Conservation (phyloP, 495 filamentous ascomycete species). For the Ascodesmis nigricans region DNA sequence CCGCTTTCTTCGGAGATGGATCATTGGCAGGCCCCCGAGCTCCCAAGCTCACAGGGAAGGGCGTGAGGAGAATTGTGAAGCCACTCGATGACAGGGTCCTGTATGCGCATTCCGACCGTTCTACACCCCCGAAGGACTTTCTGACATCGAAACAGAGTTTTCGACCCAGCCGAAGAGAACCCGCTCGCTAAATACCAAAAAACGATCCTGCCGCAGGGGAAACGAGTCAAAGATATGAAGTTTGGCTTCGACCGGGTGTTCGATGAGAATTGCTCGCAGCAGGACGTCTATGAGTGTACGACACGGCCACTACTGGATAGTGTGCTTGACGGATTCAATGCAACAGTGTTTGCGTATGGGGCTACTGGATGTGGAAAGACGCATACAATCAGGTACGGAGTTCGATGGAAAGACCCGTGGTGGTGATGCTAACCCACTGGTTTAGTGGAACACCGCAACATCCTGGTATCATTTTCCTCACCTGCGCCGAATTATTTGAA, state of each 20-base stretch:
- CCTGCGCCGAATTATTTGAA: conserved; percentile 96
- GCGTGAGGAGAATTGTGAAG: conserved; percentile 78
- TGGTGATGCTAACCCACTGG: conserved; percentile 6
- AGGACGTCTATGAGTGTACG: conserved; percentile 88
- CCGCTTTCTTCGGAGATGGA: conserved; percentile 83
- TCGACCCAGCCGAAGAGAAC: conserved; percentile 93
- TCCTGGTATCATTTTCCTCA: conserved; percentile 94
- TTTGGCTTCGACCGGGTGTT: conserved; percentile 95
- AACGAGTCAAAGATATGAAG: conserved; percentile 90
- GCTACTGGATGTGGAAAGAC: conserved; percentile 97
- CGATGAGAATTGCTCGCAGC: conserved; percentile 83
- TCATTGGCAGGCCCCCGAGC: conserved; percentile 65
- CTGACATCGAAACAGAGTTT: conserved; percentile 43
- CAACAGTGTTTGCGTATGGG: conserved; percentile 95
- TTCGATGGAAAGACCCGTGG: background rate
- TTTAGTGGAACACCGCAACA: conserved; percentile 68
- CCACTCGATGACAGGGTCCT: conserved; percentile 90
- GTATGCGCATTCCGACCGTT: conserved; percentile 32
- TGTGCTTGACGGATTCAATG: conserved; percentile 94
- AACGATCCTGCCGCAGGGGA: conserved; percentile 62
- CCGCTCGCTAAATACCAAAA: conserved; percentile 77
- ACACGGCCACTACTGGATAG: conserved; percentile 75
- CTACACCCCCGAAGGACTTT: background rate
- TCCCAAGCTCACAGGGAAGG: conserved; percentile 68
- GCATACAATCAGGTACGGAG: conserved; percentile 49